phyloP scores from a whole-genome alignment of 768 basidiomycete species.

The Mycena sanguinolenta region DNA sequence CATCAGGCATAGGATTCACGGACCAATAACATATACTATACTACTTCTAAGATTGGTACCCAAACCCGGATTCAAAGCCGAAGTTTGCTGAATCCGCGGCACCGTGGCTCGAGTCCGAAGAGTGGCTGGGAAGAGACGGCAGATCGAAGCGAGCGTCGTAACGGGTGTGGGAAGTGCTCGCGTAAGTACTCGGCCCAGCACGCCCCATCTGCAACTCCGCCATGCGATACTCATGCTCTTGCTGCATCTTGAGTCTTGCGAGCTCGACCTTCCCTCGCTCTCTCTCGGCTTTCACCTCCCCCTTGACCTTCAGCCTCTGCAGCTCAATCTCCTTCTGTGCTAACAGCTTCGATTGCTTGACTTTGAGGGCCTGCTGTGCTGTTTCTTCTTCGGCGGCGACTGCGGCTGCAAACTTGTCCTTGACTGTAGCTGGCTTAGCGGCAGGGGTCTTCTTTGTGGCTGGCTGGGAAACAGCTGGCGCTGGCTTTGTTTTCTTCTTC shows the following conservation, averaged over 20 bases:
- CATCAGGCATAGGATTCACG: too few relatives aligned
- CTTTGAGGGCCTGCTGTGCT: not conserved
- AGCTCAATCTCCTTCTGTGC: conserved; percentile 6
- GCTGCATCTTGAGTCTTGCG: not conserved
- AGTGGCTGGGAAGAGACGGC: not conserved
- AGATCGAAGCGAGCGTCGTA: too few relatives aligned
- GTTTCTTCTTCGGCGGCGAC: conserved; percentile 21
- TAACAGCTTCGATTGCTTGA: conserved; percentile 2
- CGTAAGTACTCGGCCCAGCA: not conserved
- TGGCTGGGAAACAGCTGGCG: not conserved
- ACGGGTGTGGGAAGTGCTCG: not conserved
- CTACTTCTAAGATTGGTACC: not conserved
- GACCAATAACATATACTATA: not conserved
- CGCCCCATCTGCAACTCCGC: not conserved
- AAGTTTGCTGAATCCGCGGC: not conserved
- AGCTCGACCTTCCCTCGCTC: not conserved
- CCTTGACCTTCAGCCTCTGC: not conserved
- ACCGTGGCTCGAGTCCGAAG: not conserved
- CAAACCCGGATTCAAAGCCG: not conserved
- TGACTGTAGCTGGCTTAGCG: not conserved
- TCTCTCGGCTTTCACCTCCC: not conserved
- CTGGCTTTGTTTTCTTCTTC: conserved; percentile 6
- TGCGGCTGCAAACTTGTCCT: conserved; percentile 15
- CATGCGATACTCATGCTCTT: not conserved
- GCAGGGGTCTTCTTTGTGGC: not conserved